These are phyloP conservation scores for Theileria annulata DNA, from an alignment of 169 alveolate genomes.

Conservation along the genomic window DNA sequence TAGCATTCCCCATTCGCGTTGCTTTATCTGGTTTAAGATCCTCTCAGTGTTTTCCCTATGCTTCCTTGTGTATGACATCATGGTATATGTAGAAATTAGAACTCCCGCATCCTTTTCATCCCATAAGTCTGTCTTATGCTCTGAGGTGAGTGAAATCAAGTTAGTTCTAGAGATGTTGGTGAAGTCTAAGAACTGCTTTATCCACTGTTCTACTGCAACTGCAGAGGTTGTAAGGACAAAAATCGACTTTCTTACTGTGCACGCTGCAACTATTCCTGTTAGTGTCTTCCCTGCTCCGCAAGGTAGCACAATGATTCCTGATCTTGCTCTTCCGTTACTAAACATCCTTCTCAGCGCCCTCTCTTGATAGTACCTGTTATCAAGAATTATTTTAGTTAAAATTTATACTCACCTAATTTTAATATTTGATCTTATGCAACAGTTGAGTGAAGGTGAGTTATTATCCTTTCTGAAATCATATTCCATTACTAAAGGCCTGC, in stretches of 20 bases:
- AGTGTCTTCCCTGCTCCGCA: conserved; percentile 99
- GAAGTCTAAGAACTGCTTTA: conserved; percentile 84
- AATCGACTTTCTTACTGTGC: conserved; percentile 93
- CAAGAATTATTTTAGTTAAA: not conserved
- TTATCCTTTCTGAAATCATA: conserved; percentile 94
- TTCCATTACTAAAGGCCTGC: conserved; percentile 95
- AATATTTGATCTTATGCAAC: conserved; percentile 89
- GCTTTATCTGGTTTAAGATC: conserved; percentile 83
- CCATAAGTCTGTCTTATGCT: conserved; percentile 88
- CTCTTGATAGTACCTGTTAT: conserved; percentile 80
- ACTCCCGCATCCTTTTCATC: conserved; percentile 89
- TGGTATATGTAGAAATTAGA: conserved; percentile 93
- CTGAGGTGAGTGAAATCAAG: conserved; percentile 94
- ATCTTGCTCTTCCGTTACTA: conserved; percentile 96
- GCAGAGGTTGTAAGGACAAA: conserved; percentile 90
- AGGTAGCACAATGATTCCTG: conserved; percentile 98
- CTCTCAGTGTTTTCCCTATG: conserved; percentile 86
- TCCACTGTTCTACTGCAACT: conserved; percentile 92
- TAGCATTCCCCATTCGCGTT: conserved; percentile 97
- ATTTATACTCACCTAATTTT: conserved; percentile 80
- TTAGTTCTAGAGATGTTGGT: conserved; percentile 86
- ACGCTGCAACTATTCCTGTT: conserved; percentile 98
- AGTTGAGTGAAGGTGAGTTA: conserved; percentile 82
- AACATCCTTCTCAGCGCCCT: conserved; percentile 96
- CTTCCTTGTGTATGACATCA: conserved; percentile 91